Percentiles rank a stretch among this genome's conserved stretches.
Conservation (phyloP, 2,329 filamentous ascomycete species). For the Penicillium sp. region DNA sequence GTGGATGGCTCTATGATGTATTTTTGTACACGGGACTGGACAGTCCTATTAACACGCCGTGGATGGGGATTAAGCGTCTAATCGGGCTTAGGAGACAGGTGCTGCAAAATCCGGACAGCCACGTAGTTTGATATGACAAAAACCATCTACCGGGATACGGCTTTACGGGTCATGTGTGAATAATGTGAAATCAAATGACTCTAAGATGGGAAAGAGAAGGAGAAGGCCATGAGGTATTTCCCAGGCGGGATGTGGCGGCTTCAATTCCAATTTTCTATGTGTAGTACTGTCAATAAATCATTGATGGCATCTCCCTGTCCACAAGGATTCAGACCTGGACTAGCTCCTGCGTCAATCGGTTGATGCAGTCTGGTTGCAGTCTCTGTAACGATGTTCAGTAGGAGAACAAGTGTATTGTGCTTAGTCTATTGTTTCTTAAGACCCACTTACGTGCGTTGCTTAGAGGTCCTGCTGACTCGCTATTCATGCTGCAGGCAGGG, state of each 20-base stretch:
- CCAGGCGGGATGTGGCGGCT: not conserved
- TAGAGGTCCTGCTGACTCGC: conserved; percentile 2
- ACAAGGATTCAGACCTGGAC: not conserved
- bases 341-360: not conserved
- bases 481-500: conserved; percentile 2
- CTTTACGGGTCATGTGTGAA: not conserved
- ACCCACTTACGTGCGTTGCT: not conserved
- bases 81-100: conserved; percentile 23
- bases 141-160: not conserved
- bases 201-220: not conserved
- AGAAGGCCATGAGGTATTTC: not conserved
- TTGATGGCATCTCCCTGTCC: not conserved
- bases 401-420: not conserved
- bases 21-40: conserved; percentile 62
- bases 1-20: conserved; percentile 62
- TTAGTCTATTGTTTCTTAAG: not conserved
- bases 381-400: not conserved
- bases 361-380: not conserved
- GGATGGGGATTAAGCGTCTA: conserved; percentile 57
- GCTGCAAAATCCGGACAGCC: conserved; percentile 9
- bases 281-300: not conserved
- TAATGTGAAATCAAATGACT: not conserved
- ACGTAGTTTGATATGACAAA: not conserved
- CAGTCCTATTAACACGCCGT: conserved; percentile 65
- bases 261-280: not conserved